Evolutionary conservation across 2,329 filamentous ascomycete species (phyloP).

Genomic region (Fusarium bactridioides): DNA sequence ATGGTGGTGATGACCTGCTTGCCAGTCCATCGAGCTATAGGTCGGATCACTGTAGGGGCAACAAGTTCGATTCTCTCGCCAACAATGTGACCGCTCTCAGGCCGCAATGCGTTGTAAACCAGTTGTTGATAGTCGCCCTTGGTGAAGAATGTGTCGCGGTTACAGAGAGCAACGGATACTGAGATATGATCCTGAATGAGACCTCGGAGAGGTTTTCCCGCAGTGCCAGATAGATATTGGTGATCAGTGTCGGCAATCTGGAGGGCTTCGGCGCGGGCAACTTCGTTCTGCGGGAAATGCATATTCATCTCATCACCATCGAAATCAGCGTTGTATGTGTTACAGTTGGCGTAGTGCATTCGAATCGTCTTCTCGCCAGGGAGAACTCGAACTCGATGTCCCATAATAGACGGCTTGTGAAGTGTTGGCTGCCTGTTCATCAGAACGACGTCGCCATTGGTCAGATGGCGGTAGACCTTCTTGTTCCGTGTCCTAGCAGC

Average conservation of each 20-base stretch:
- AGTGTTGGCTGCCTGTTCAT: conserved; percentile 99
- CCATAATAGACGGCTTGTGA: conserved; percentile 99
- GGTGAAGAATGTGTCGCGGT: conserved; percentile 89
- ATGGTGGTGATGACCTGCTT: conserved; percentile 96
- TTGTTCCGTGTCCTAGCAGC: conserved; percentile 84
- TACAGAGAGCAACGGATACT: conserved; percentile 90
- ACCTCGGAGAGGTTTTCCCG: conserved; percentile 91
- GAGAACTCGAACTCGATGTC: conserved; percentile 89
- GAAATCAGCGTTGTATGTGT: conserved; percentile 99
- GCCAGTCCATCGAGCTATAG: conserved; percentile 86
- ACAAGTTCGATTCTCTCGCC: conserved; percentile 83
- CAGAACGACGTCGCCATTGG: conserved; percentile 94
- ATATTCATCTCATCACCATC: conserved; percentile 99
- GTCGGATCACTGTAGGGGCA: conserved; percentile 82
- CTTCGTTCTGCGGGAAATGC: conserved; percentile 98
- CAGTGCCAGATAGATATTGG: conserved; percentile 93
- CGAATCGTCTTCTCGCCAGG: conserved; percentile 96
- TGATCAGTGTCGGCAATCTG: conserved; percentile 96
- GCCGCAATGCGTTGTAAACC: conserved; percentile 88
- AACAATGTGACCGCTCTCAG: conserved; percentile 88
- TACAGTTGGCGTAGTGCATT: conserved; percentile 99
- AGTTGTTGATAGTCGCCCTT: conserved; percentile 90
- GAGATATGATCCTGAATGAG: conserved; percentile 98
- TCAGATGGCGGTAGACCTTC: conserved; percentile 95
- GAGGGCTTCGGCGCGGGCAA: conserved; percentile 90